Conservation (phyloP, 2,329 filamentous ascomycete genomes). For the Epichloe brachyelytri region DNA sequence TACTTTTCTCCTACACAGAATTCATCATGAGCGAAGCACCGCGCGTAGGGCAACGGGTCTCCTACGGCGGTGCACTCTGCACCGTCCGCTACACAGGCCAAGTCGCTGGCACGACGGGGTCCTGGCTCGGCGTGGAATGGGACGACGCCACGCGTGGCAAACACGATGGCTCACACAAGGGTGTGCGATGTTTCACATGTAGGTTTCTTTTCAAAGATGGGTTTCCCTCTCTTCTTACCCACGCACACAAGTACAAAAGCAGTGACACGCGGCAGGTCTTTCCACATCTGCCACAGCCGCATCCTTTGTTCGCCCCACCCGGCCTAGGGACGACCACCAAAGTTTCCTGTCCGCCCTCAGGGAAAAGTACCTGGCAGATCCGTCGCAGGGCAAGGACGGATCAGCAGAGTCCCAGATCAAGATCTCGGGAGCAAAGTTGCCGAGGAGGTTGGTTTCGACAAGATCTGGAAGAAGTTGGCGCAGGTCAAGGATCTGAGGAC, state of each 20-base stretch:
- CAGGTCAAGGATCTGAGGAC: conserved; percentile 65
- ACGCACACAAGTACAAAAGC: neutral
- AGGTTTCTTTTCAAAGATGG: conserved; percentile 14
- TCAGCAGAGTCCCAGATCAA: conserved; percentile 37
- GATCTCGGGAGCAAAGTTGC: conserved; percentile 65
- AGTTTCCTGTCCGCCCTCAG: conserved; percentile 70
- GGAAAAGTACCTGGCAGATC: conserved; percentile 68
- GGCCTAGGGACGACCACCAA: conserved; percentile 52
- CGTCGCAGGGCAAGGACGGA: conserved; percentile 22
- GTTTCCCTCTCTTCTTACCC: neutral
- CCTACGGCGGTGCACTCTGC: conserved; percentile 64
- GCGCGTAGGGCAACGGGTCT: conserved; percentile 61
- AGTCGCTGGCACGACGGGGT: conserved; percentile 61
- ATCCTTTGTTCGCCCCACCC: conserved; percentile 74
- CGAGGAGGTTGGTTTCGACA: conserved; percentile 91
- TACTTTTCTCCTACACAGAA: neutral
- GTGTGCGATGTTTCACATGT: conserved; percentile 74
- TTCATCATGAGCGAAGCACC: conserved; percentile 24
- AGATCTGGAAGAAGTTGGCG: conserved; percentile 70
- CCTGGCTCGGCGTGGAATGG: conserved; percentile 95
- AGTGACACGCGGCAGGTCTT: conserved; percentile 31
- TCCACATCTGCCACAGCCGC: conserved; percentile 55
- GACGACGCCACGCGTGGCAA: conserved; percentile 79
- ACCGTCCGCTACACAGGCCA: conserved; percentile 74
- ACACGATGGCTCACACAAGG: conserved; percentile 75